Percentiles rank a stretch among this genome's conserved stretches.
Evolutionary conservation across 2,329 filamentous ascomycete genomes (phyloP).

Genomic region (Scedosporium apiospermum): DNA sequence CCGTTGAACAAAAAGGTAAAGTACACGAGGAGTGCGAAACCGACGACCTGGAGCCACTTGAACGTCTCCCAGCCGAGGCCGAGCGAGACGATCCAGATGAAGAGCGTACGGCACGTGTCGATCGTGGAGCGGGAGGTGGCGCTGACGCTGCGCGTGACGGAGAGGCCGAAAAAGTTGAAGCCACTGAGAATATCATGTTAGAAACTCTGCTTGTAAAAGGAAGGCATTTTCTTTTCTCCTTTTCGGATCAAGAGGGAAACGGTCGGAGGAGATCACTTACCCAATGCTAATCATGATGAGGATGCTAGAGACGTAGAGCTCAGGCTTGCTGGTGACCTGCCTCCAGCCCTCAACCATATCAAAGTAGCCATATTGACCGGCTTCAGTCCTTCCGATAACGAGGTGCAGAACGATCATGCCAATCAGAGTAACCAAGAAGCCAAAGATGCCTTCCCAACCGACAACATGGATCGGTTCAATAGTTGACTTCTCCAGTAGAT

Average conservation of each 20-base stretch:
- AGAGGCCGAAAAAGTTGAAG: slow-evolving; percentile 98
- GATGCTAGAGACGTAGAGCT: slow-evolving; percentile 67
- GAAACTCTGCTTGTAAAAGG: no score
- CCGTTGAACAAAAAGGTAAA: slow-evolving; percentile 97
- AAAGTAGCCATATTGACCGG: slow-evolving; percentile 74
- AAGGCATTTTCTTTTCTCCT: background rate
- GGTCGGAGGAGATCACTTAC: slow-evolving; percentile 34
- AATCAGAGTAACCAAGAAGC: slow-evolving; percentile 68
- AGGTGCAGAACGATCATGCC: slow-evolving; percentile 76
- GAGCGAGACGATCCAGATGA: slow-evolving; percentile 95
- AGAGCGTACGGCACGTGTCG: slow-evolving; percentile 92
- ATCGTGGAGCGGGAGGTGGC: slow-evolving; percentile 93
- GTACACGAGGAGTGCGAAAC: slow-evolving; percentile 85
- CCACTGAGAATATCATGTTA: slow-evolving; percentile 43
- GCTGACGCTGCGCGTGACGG: slow-evolving; percentile 79
- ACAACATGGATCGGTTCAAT: slow-evolving; percentile 82
- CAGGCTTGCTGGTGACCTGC: slow-evolving; percentile 63
- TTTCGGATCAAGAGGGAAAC: slow-evolving; percentile 3
- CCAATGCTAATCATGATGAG: slow-evolving; percentile 97
- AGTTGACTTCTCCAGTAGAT: slow-evolving; percentile 59
- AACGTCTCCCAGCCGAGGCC: slow-evolving; percentile 94
- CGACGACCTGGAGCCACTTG: slow-evolving; percentile 90
- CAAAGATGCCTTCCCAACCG: slow-evolving; percentile 93
- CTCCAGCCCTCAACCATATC: slow-evolving; percentile 79
- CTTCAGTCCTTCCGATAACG: slow-evolving; percentile 62